Evolutionary conservation across 352 stramenopile genomes (phyloP).

Genomic region (Globisporangium echinulatum): DNA sequence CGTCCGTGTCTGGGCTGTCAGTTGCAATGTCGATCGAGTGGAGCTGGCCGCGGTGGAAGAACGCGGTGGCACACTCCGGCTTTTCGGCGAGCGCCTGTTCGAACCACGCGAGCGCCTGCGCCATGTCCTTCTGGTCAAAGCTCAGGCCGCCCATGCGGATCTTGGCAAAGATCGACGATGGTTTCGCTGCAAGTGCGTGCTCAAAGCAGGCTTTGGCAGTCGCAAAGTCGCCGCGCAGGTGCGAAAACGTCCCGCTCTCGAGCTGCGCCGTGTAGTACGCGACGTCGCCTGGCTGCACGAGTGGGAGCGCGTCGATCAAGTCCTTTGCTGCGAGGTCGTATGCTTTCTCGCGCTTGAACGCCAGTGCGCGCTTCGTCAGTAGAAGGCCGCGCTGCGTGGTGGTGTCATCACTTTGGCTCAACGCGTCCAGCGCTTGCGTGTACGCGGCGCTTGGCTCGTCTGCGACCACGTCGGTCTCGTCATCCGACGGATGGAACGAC

Average conservation of each 20-base stretch:
- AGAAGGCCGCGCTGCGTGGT: constrained; percentile 37
- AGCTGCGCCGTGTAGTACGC: constrained; percentile 74
- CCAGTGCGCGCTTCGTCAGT: constrained; percentile 54
- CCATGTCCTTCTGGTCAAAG: constrained; percentile 79
- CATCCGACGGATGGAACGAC: constrained; percentile 77
- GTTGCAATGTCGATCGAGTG: constrained; percentile 66
- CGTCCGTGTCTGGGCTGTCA: constrained; percentile 39
- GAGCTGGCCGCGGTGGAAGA: constrained; percentile 78
- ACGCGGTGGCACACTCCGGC: constrained; percentile 59
- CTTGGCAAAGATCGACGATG: constrained; percentile 71
- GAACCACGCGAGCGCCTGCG: constrained; percentile 69
- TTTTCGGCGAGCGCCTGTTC: constrained; percentile 67
- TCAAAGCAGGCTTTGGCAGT: constrained; percentile 61
- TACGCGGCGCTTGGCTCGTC: constrained; percentile 56
- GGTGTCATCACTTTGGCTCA: constrained; percentile 24
- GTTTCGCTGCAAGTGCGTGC: constrained; percentile 50
- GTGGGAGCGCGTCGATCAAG: constrained; percentile 39
- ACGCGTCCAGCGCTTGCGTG: constrained; percentile 36
- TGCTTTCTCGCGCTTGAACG: constrained; percentile 55
- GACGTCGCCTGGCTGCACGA: constrained; percentile 40
- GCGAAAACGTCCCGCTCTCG: constrained; percentile 71
- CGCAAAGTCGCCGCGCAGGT: constrained; percentile 72
- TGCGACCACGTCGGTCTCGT: constrained; percentile 58
- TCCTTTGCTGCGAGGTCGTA: constrained; percentile 63
- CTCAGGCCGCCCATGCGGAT: constrained; percentile 77